Percentiles rank a stretch among this genome's conserved stretches.
These are phyloP conservation scores for Prunus yedoensis DNA, from an alignment of 331 rosid species.

Conservation along the genomic window DNA sequence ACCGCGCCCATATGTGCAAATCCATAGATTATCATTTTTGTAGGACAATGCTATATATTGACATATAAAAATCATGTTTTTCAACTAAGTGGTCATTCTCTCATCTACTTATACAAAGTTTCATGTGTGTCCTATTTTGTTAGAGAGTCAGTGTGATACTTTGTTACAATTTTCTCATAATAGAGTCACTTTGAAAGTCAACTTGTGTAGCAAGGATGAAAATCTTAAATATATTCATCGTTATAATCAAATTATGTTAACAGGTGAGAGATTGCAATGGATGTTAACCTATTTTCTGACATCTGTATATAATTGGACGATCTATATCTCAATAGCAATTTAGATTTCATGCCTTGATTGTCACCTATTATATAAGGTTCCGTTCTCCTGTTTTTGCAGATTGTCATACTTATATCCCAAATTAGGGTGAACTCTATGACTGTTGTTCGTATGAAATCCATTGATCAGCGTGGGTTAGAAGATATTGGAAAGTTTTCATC, in stretches of 20 bases:
- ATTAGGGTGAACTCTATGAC: constrained; percentile 90
- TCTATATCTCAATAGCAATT: background rate
- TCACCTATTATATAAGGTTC: constrained; percentile 19
- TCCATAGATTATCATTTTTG: too few relatives aligned
- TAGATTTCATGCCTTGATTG: background rate
- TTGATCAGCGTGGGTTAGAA: constrained; percentile 42
- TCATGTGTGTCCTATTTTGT: too few relatives aligned
- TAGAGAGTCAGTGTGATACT: too few relatives aligned
- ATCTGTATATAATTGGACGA: background rate
- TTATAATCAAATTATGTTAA: background rate
- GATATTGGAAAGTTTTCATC: too few relatives aligned
- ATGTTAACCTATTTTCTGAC: background rate
- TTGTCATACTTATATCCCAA: constrained; percentile 68
- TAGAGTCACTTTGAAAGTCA: too few relatives aligned
- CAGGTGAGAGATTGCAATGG: background rate
- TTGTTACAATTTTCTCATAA: background rate
- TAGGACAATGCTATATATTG: too few relatives aligned
- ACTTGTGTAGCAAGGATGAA: too few relatives aligned
- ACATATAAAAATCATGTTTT: too few relatives aligned
- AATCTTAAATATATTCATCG: too few relatives aligned
- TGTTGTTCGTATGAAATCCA: constrained; percentile 64
- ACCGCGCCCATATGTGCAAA: too few relatives aligned
- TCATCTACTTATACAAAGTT: too few relatives aligned
- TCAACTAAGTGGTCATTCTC: too few relatives aligned
- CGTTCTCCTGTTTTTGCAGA: constrained; percentile 49